Base-by-base conservation (phyloP, 306 rosid genomes). In the Potentilla sterilis region DNA sequence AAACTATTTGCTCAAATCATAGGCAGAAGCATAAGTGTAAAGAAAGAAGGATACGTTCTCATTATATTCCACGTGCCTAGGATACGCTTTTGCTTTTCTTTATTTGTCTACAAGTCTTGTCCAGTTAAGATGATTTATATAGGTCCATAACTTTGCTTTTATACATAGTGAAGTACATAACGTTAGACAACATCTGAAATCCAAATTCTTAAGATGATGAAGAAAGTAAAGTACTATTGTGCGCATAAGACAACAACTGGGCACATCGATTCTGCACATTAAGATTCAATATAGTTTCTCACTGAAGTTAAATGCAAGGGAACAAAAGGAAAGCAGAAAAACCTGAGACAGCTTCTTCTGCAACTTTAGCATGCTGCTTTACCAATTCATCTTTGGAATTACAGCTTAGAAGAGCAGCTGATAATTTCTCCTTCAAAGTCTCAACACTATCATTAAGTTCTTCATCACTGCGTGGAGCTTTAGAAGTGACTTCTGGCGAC, bases 331-430 rank as follows among this genome's bases (percentile, higher is more conserved):
- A 75, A 73, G 54, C 3, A 43, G 38, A 75, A 77, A 43, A 84
- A 92, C 97, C 96, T 74, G 90, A 68, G 63, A 92, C 91, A 70
- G 97, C 97, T 85, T 92, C 97, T 84, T 90, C 97, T 40, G 97
- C 89, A 67, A 92, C 96, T 84, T 88, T 88, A 70, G 96, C 80
- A 80, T 92, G 96, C 87, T 92, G 96, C 76, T 87, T 85, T 51
- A 90, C 93, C 80, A 83, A 77, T 58, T 90, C 90, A 71, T 92
- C 97, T 82, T 89, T 92, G 83, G 86, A 91, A 77, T 85, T 87
- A 70, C 90, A 67, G 59, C 74, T 79, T 13, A 74, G 86, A 74
- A 92, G 86, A 81, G 97, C 96, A 37, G 90, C 82, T 5, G 89
- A 87, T 72, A 90, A 67, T 49, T 88, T 87, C 43, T 90, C 88